Base-by-base conservation (phyloP, 2,329 filamentous ascomycete genomes). In the Trichoderma lentiforme region DNA sequence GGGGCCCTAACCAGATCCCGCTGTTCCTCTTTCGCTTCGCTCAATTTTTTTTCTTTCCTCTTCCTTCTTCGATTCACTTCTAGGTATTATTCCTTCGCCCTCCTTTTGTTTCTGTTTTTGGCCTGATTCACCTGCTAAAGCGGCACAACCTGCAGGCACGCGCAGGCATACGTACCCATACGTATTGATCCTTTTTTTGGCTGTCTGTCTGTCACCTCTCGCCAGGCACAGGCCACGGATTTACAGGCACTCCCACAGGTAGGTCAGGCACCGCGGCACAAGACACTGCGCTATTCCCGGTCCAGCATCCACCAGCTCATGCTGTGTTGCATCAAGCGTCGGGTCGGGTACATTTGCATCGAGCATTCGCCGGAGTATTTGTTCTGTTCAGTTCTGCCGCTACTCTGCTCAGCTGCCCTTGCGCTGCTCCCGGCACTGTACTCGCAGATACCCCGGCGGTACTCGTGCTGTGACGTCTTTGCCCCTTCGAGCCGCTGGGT, bases 21-120 rank as follows among this genome's bases (percentile, higher is more conserved):
- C 68, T 70, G 68, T 64, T 63, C 68, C 60, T 68, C 65, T 68
- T 68, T 43, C n/a, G 65, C 36, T 34, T 68, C 57, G 36, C n/a
- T 67, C 24, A 28, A 21, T 58, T 36, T 36, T 60, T 56, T 69
- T 34, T 62, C 21, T 69, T 15, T 43, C n/a, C 51, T 28, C 24
- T 43, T 65, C 39, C 24, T 56, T 8, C 39, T 69, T 60, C 57
- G 28, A 34, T 60, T 60, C 57, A 60, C 57, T 60, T 60, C 57
- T 21, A 60, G 28, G 18, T 43, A 21, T 12, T 32, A 34, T 43
- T 36, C 26, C 61, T n/a, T 28, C 43, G 57, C 56, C 43, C 47
- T 64, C 62, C n/a, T 60, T 47, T 60, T 32, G 36, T 60, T 68
- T 34, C 34, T 60, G 26, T 34, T 43, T 51, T 34, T 60, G 36